These are phyloP conservation scores for Tilletiopsis washingtonensis DNA, from an alignment of 1,284 basidiomycete species.

Conservation along the genomic window DNA sequence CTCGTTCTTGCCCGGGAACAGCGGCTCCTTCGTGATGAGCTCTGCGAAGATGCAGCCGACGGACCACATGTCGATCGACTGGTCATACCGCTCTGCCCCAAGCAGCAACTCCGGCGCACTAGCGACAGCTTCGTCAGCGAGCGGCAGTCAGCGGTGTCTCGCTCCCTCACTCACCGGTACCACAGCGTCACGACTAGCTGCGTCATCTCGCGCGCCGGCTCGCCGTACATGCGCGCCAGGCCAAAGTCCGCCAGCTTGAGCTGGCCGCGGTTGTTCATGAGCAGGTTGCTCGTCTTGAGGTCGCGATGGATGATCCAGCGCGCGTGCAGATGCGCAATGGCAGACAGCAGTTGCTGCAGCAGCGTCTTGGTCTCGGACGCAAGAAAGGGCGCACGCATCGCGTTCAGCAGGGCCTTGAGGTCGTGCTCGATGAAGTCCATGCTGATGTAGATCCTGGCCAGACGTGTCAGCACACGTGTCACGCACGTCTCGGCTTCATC, in stretches of 20 bases:
- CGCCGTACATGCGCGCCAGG: slow-evolving; percentile 85
- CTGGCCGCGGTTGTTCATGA: slow-evolving; percentile 97
- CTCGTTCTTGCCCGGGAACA: slow-evolving; percentile 93
- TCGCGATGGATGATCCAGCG: slow-evolving; percentile 98
- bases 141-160: neutral
- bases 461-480: too few species aligned
- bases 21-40: slow-evolving; percentile 79
- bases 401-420: slow-evolving; percentile 76
- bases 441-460: slow-evolving; percentile 80
- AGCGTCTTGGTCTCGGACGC: slow-evolving; percentile 97
- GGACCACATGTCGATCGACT: slow-evolving; percentile 58
- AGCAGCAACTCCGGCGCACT: slow-evolving; percentile 30
- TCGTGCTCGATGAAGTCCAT: slow-evolving; percentile 99
- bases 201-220: slow-evolving; percentile 67
- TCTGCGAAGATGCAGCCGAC: slow-evolving; percentile 99
- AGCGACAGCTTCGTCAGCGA: slow-evolving; percentile 8
- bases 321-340: slow-evolving; percentile 80
- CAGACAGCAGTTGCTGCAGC: slow-evolving; percentile 85
- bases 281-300: slow-evolving; percentile 89
- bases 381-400: slow-evolving; percentile 89
- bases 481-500: too few species aligned
- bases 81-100: slow-evolving; percentile 25
- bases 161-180: slow-evolving; percentile 68
- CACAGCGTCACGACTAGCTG: slow-evolving; percentile 95
- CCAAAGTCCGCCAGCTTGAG: slow-evolving; percentile 99